Evolutionary conservation across 2,329 filamentous ascomycete genomes (phyloP), one percentile per base, ranked within the genome.

Genomic region (Neopestalotiopsis rosae): DNA sequence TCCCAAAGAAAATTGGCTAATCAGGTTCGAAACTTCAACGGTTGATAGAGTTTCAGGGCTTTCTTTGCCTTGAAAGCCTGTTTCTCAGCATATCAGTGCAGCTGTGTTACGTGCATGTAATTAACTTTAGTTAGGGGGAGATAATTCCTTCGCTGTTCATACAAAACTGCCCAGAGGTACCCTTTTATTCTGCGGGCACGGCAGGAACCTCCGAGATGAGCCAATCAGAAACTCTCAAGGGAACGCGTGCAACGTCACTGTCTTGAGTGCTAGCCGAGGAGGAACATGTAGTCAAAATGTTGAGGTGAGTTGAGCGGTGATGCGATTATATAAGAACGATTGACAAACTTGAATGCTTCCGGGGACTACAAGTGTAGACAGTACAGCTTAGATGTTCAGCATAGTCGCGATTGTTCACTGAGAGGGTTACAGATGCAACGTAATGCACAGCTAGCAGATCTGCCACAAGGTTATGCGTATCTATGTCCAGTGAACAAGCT

Each of bases 1-100:
- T 38, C 34, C 5, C 17, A 52, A 52, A 20, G 20, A 52, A 52
- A 14, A n/a, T 24, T 7, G n/a, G 45, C 17, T 5, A 10, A 24
- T 30, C 24, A 24, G 12, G n/a, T 12, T 10, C 28, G 1, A 61
- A 9, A 30, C 14, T 14, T 13, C 57, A 34, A 34, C 17, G 52
- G 58, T 61, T 28, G 20, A 61, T 61, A 30, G 12, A 61, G 13
- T 61, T 61, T 34, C 32, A 38, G 58, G 20, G 58, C n/a, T 61
- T 30, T 24, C 20, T 17, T 52, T 52, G 45, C 45, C 17, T 52
- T 10, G 14, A n/a, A 52, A 52, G 45, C 45, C 45, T 52, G 45
- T 52, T 52, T 52, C n/a, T n/a, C 17, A 20, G 17, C 2, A 52
- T 24, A 52, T 7, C 14, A 52, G n/a, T n/a, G 17, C 9, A 17